A percentile compares a stretch with the other conserved stretches of the same genome.
Evolutionary conservation across 176 grass and related monocot genomes (phyloP).

Genomic region (Echinochloa phyllopogon): DNA sequence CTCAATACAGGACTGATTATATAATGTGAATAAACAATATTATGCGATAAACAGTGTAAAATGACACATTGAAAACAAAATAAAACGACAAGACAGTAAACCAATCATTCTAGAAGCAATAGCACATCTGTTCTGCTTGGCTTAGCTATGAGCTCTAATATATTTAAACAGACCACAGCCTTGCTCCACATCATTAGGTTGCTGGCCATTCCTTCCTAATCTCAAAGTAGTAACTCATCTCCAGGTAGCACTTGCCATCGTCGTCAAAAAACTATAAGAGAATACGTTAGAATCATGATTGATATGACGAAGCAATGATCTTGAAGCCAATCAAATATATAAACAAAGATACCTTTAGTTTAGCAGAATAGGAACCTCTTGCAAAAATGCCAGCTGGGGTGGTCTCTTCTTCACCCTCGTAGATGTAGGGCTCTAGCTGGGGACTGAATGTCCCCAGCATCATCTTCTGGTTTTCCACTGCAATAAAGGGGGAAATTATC

Average conservation of each 20-base stretch:
- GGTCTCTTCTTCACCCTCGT: slow-evolving; percentile 83
- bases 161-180: slow-evolving; percentile 31
- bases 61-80: slow-evolving; percentile 15
- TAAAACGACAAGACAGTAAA: neutral
- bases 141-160: slow-evolving; percentile 58
- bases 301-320: neutral
- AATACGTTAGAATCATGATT: neutral
- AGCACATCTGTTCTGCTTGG: slow-evolving; percentile 39
- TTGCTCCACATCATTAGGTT: slow-evolving; percentile 50
- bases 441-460: slow-evolving; percentile 97
- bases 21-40: slow-evolving; percentile 45
- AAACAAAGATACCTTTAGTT: slow-evolving; percentile 58
- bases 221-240: slow-evolving; percentile 90
- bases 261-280: slow-evolving; percentile 78
- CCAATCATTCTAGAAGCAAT: slow-evolving; percentile 51
- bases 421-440: slow-evolving; percentile 73
- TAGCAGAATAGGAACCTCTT: slow-evolving; percentile 83
- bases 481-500: neutral
- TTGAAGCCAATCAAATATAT: neutral
- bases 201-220: slow-evolving; percentile 85
- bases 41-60: slow-evolving; percentile 15
- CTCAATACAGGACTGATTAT: slow-evolving; percentile 45
- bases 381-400: slow-evolving; percentile 84
- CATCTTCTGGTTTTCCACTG: slow-evolving; percentile 86
- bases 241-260: slow-evolving; percentile 87